phyloP scores from a whole-genome alignment of 2,329 filamentous ascomycete genomes.

The Lasiodiplodia theobromae region DNA sequence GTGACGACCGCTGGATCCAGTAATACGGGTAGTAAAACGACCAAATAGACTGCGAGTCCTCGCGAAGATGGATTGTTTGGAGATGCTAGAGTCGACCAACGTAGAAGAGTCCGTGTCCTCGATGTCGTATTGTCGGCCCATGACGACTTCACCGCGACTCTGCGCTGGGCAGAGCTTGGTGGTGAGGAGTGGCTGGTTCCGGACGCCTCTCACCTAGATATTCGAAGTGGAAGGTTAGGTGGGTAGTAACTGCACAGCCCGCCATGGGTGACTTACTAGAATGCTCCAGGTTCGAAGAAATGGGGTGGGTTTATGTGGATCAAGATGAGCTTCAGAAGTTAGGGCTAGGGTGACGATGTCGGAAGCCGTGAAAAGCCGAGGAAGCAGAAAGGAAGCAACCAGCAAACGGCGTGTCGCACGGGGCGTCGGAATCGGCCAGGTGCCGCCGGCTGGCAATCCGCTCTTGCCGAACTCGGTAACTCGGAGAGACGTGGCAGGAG shows the following conservation, averaged over 20 bases:
- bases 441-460: neutral
- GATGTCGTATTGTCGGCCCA: neutral
- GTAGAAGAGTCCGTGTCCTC: neutral
- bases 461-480: conserved; percentile 6
- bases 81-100: neutral
- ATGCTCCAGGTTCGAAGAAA: neutral
- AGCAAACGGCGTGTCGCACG: neutral
- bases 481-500: conserved; percentile 10
- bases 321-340: neutral
- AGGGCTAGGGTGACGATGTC: neutral
- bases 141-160: neutral
- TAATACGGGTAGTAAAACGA: neutral
- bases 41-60: neutral
- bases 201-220: neutral
- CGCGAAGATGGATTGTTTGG: neutral
- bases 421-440: neutral
- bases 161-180: neutral
- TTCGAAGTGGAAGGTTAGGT: neutral
- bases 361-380: neutral
- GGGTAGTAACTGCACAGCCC: neutral
- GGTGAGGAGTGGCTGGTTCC: neutral
- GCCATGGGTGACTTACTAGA: neutral
- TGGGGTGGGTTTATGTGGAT: neutral
- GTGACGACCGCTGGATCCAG: neutral
- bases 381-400: neutral